Percentiles rank a stretch among this genome's conserved stretches.
phyloP scores from a whole-genome alignment of 768 basidiomycete genomes.

The Podaxis sp. region DNA sequence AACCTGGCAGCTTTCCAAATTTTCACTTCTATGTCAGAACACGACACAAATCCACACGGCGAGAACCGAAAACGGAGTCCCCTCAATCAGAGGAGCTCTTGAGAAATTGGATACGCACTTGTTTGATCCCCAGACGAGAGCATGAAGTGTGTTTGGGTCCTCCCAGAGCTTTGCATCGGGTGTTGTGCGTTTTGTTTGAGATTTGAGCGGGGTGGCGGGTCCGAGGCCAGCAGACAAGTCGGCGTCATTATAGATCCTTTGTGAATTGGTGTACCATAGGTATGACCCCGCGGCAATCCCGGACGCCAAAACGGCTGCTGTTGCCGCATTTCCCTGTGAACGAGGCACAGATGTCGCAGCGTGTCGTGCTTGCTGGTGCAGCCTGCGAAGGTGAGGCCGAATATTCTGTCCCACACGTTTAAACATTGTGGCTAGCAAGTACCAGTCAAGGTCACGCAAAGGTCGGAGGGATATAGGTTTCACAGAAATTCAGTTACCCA shows the following conservation, averaged over 20 bases:
- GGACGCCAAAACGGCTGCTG: constrained; percentile 24
- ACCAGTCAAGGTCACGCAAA: not conserved
- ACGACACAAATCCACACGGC: not conserved
- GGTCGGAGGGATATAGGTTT: not conserved
- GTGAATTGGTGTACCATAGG: constrained; percentile 36
- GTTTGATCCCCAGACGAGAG: constrained; percentile 77
- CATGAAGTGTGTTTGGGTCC: constrained; percentile 35
- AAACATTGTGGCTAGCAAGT: constrained; percentile 24
- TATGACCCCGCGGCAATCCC: constrained; percentile 32
- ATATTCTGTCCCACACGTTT: constrained; percentile 24
- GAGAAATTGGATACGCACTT: constrained; percentile 38
- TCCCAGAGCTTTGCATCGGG: constrained; percentile 6
- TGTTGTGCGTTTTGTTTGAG: constrained; percentile 17
- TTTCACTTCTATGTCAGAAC: not conserved
- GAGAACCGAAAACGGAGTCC: not conserved
- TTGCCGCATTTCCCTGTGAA: constrained; percentile 17
- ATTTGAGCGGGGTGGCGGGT: constrained; percentile 12
- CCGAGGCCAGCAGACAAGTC: constrained; percentile 8
- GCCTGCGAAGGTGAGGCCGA: constrained; percentile 21
- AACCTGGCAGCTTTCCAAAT: constrained; percentile 32
- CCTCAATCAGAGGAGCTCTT: not conserved
- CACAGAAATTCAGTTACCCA: not conserved
- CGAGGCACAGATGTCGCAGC: constrained; percentile 18
- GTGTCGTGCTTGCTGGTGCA: constrained; percentile 25
- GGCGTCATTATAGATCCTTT: constrained; percentile 31